Conservation (phyloP, 2,329 filamentous ascomycete genomes). For the Colletotrichum sp. region DNA sequence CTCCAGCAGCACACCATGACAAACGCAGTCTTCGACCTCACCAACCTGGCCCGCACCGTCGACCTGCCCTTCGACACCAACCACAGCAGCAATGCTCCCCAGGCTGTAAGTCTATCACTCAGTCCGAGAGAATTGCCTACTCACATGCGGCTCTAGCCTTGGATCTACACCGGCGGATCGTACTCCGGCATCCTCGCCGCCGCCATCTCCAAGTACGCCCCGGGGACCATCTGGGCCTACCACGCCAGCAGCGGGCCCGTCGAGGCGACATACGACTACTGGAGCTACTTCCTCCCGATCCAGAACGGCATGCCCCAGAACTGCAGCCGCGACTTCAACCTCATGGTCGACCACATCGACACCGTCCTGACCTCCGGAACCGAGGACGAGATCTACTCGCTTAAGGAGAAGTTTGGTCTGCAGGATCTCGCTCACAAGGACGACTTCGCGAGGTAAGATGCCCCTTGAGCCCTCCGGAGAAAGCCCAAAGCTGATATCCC, state of each 20-base stretch:
- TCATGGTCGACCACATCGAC: constrained; percentile 61
- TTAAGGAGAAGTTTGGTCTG: constrained; percentile 60
- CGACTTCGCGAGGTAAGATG: constrained; percentile 48
- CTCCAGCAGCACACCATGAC: constrained; percentile 59
- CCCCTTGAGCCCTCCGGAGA: not conserved
- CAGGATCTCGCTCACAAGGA: constrained; percentile 51
- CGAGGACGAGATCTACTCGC: constrained; percentile 39
- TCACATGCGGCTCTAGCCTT: constrained; percentile 42
- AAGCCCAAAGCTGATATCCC: not conserved
- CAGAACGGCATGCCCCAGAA: constrained; percentile 63
- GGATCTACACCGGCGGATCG: constrained; percentile 61
- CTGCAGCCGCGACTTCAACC: constrained; percentile 57
- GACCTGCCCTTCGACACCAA: constrained; percentile 58
- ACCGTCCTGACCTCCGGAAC: constrained; percentile 46
- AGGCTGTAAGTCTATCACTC: constrained; percentile 36
- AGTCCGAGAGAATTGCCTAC: fast-evolving
- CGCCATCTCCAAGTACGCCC: constrained; percentile 56
- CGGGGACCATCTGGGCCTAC: constrained; percentile 66
- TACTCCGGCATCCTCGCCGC: constrained; percentile 62
- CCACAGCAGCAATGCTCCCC: constrained; percentile 50
- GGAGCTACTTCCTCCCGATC: constrained; percentile 63
- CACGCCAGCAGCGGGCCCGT: constrained; percentile 62
- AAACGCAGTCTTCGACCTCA: constrained; percentile 58
- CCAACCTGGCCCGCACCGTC: constrained; percentile 57
- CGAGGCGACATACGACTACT: constrained; percentile 60